Percentiles rank a stretch among this genome's conserved stretches.
phyloP scores from a whole-genome alignment of 176 grass and related monocot species.

The Hordeum marinum region DNA sequence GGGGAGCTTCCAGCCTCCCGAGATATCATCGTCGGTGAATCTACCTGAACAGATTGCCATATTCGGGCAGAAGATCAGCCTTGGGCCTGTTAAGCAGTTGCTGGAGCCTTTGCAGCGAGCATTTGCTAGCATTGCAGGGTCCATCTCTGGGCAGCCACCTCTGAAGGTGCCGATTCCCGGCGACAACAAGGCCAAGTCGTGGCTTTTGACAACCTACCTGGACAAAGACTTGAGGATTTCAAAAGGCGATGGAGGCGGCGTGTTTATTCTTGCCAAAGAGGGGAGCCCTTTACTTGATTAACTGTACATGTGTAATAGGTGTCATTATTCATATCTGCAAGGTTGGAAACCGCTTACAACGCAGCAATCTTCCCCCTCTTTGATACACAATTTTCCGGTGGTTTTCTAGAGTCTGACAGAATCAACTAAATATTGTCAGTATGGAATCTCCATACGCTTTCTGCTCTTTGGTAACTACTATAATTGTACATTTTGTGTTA shows the following conservation, averaged over 20 bases:
- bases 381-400: neutral
- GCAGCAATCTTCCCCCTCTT: neutral
- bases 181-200: slow-evolving; percentile 54
- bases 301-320: slow-evolving; percentile 31
- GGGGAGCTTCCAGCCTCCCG: slow-evolving; percentile 69
- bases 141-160: slow-evolving; percentile 79
- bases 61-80: slow-evolving; percentile 81
- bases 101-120: slow-evolving; percentile 63
- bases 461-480: neutral
- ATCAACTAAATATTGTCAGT: neutral
- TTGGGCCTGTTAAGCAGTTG: slow-evolving; percentile 57
- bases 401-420: neutral
- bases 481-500: neutral
- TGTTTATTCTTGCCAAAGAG: slow-evolving; percentile 89
- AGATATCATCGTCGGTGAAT: slow-evolving; percentile 59
- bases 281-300: slow-evolving; percentile 72
- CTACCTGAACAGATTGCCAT: slow-evolving; percentile 68
- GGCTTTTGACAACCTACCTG: slow-evolving; percentile 93
- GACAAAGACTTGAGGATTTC: slow-evolving; percentile 91
- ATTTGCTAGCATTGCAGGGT: slow-evolving; percentile 55
- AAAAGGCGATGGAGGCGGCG: slow-evolving; percentile 75
- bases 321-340: neutral
- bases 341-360: neutral
- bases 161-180: slow-evolving; percentile 60
- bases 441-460: neutral